These are phyloP conservation scores for Casuarina equisetifolia DNA, from an alignment of 306 rosid species.

Conservation along the genomic window DNA sequence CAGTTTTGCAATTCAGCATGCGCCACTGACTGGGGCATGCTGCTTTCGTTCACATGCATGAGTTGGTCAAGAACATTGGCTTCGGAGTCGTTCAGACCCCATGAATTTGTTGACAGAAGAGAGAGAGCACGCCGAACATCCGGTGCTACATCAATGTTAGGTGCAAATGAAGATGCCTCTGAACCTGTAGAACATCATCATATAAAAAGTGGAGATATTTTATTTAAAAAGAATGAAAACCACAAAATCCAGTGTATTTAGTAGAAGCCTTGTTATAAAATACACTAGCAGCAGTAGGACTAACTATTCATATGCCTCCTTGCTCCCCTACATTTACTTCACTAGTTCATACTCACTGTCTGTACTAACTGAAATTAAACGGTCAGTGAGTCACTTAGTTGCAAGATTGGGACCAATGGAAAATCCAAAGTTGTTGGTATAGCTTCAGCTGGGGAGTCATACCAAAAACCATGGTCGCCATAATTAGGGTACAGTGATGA, in stretches of 20 bases:
- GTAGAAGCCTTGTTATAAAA: background rate
- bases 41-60: background rate
- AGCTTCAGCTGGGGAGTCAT: background rate
- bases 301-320: background rate
- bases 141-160: background rate
- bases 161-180: background rate
- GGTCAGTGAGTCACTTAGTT: background rate
- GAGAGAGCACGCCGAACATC: constrained; percentile 15
- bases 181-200: background rate
- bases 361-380: background rate
- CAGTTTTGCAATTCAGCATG: constrained; percentile 2
- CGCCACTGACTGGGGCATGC: background rate
- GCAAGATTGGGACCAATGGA: background rate
- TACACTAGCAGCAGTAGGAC: background rate
- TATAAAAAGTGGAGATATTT: background rate
- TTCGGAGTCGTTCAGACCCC: background rate
- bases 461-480: background rate
- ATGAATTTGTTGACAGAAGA: constrained; percentile 11
- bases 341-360: background rate
- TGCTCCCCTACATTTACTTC: background rate
- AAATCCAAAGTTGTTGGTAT: background rate
- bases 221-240: background rate
- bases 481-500: background rate
- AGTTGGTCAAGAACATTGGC: background rate
- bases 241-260: background rate